Conservation (phyloP, 164 flowering plant species). For the Vitis cinerea region DNA sequence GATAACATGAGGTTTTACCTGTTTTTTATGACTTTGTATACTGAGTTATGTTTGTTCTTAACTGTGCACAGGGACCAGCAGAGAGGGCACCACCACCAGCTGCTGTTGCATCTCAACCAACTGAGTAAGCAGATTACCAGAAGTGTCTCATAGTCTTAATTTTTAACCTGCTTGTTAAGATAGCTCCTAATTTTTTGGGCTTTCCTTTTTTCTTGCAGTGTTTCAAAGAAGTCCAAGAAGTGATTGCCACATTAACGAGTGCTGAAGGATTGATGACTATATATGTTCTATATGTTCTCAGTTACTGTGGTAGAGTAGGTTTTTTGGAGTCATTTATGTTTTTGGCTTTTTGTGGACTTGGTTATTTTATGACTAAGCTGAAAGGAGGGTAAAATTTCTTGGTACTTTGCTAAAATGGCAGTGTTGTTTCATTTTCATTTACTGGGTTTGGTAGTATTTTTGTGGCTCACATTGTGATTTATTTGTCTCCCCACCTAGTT, state of each 20-base stretch:
- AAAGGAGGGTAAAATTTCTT: not conserved
- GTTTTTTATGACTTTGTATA: not conserved
- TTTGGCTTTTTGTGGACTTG: slow-evolving; percentile 5
- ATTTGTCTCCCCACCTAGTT: not conserved
- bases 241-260: slow-evolving; percentile 14
- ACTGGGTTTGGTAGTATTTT: not conserved
- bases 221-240: slow-evolving; percentile 50
- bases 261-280: not conserved
- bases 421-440: not conserved
- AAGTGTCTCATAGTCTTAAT: not conserved
- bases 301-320: slow-evolving; percentile 11
- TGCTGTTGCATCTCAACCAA: slow-evolving; percentile 37
- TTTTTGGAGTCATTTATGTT: slow-evolving; percentile 13
- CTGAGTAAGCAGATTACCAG: slow-evolving; percentile 36
- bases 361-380: slow-evolving; percentile 5
- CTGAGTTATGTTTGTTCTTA: not conserved
- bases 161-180: not conserved
- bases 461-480: not conserved
- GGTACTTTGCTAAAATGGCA: not conserved
- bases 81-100: slow-evolving; percentile 38
- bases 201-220: slow-evolving; percentile 26
- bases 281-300: not conserved
- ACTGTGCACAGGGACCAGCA: slow-evolving; percentile 49
- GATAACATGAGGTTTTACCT: too few relatives aligned
- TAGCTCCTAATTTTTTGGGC: too few relatives aligned